Conservation (phyloP, 106 monocot species). For the Alisma plantagoaquatica region DNA sequence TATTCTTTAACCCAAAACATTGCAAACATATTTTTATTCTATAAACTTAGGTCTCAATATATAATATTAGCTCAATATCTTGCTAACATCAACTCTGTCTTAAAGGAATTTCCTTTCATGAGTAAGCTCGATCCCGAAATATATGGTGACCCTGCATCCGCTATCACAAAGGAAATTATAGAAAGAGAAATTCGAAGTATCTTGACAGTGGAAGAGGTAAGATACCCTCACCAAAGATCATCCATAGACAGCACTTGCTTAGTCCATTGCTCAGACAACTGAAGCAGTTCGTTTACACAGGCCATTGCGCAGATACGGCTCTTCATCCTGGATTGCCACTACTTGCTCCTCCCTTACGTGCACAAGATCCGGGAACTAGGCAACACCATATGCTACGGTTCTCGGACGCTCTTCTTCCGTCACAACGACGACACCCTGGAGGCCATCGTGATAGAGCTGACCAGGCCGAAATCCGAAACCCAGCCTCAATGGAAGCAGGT, state of each 20-base stretch:
- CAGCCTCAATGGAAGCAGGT: constrained; percentile 36
- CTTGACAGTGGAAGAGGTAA: constrained; percentile 76
- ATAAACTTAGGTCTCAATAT: too few species aligned
- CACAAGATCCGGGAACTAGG: constrained; percentile 74
- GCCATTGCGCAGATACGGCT: constrained; percentile 69
- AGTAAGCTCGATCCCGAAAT: constrained; percentile 80
- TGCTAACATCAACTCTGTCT: too few species aligned
- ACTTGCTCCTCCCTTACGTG: constrained; percentile 74
- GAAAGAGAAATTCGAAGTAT: constrained; percentile 56
- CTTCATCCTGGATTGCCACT: constrained; percentile 75
- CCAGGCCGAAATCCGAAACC: constrained; percentile 35
- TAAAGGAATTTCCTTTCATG: constrained; percentile 65
- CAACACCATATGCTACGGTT: constrained; percentile 76
- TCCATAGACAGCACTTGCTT: too few species aligned
- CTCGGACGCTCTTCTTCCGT: constrained; percentile 80
- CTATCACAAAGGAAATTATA: constrained; percentile 82
- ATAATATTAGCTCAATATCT: too few species aligned
- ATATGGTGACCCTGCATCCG: constrained; percentile 74
- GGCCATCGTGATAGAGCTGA: constrained; percentile 80
- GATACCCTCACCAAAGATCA: too few species aligned
- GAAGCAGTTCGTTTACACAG: constrained; percentile 4
- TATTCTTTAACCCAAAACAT: too few species aligned
- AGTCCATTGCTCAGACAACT: too few species aligned
- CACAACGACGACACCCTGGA: constrained; percentile 54
- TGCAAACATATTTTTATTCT: too few species aligned